Evolutionary conservation across 164 flowering plant genomes (phyloP).

Genomic region (Chimonanthus praecox): DNA sequence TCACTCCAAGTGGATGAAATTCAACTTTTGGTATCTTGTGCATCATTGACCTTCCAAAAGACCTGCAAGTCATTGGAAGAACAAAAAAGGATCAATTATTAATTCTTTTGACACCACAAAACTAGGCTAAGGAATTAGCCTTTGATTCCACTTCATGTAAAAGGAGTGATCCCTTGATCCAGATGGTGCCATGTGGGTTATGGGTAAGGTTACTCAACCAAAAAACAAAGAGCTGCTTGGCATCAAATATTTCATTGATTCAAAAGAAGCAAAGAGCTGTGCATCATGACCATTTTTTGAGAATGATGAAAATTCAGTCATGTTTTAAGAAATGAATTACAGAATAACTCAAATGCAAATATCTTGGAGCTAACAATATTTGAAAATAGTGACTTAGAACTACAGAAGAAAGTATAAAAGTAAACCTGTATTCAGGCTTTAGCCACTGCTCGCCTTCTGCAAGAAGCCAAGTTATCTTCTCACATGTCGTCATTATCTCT

Average conservation of each 20-base stretch:
- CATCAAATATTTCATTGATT: too few relatives aligned
- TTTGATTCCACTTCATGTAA: too few relatives aligned
- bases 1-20: constrained; percentile 89
- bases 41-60: constrained; percentile 87
- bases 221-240: neutral
- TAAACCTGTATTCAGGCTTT: constrained; percentile 89
- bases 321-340: neutral
- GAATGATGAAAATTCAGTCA: neutral
- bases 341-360: neutral
- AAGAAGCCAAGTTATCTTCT: constrained; percentile 95
- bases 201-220: neutral
- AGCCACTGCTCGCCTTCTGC: constrained; percentile 95
- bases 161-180: neutral
- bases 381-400: too few relatives aligned
- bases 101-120: neutral
- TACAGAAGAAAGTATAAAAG: neutral
- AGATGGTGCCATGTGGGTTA: neutral
- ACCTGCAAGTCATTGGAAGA: constrained; percentile 35
- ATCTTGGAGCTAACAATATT: neutral
- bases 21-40: constrained; percentile 90
- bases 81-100: neutral
- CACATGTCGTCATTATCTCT: constrained; percentile 99
- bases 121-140: too few relatives aligned
- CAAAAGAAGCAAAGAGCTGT: neutral
- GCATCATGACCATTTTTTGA: neutral